phyloP scores from a whole-genome alignment of 768 basidiomycete species.

The Saitozyma podzolica region DNA sequence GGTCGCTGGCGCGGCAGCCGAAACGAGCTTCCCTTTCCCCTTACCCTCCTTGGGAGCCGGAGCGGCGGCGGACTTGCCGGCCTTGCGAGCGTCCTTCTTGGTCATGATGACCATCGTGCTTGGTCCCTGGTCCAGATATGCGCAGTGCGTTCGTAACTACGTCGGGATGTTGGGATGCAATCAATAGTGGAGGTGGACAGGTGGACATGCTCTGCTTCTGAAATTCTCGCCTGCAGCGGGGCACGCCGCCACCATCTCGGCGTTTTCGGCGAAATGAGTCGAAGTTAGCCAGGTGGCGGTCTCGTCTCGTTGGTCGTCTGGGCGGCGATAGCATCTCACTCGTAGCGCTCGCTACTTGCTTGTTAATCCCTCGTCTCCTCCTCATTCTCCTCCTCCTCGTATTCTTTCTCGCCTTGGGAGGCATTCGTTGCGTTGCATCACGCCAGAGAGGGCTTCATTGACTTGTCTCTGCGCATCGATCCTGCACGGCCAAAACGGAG shows the following conservation, averaged over 20 bases:
- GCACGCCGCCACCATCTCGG: no score
- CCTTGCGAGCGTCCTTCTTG: conserved; percentile 33
- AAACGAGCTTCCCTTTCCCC: conserved; percentile 28
- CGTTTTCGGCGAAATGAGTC: no score
- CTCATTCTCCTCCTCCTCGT: conserved; percentile 6
- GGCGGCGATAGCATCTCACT: no score
- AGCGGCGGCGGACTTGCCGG: conserved; percentile 4
- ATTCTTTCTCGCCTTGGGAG: background rate
- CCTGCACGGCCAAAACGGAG: no score
- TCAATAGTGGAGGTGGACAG: background rate
- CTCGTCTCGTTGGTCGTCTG: no score
- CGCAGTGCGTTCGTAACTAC: background rate
- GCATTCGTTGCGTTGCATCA: background rate
- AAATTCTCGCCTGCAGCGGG: conserved; percentile 4
- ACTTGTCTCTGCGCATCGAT: background rate
- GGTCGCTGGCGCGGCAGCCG: background rate
- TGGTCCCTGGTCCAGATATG: background rate
- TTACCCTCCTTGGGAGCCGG: conserved; percentile 4
- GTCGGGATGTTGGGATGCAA: background rate
- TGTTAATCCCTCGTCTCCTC: no score
- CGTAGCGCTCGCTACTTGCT: no score
- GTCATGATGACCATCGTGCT: conserved; percentile 30
- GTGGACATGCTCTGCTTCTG: conserved; percentile 1
- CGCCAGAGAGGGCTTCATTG: background rate
- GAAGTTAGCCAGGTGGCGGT: no score